Base-by-base conservation (phyloP, 176 grass and related monocot genomes). In the Musa schizocarpa region DNA sequence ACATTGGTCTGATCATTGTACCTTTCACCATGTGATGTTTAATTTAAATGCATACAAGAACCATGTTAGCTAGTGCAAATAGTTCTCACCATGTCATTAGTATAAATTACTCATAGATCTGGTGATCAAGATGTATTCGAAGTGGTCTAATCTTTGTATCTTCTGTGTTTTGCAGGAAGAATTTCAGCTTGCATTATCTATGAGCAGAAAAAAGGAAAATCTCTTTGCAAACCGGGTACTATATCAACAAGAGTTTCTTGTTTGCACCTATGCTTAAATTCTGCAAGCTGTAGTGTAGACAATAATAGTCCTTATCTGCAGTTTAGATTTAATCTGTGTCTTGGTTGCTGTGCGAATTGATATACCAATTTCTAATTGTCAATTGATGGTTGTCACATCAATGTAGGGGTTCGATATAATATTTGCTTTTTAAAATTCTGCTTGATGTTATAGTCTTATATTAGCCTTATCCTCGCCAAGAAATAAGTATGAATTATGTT, bases 121-220 rank as follows among this genome's bases (percentile, higher is more conserved):
- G 3, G 19, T 59, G n/a, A 7, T 59, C 3, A 6, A 8, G 13
- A 5, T 34, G 14, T 11, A 43, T 58, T 58, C 17, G 3, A n/a
- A 59, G 16, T 59, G 57, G 17, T n/a, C 7, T 20, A 3, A 59
- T 19, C 2, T 59, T 59, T 1, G 1, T 59, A n/a, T 34, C 22
- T 2, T 25, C 9, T 72, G 13, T 19, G 12, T 57, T 74, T 27
- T 76, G 68, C 90, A 99, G 95, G 95, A 99, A 80, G 90, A 99
- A 66, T 99, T 99, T 73, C 95, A 94, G 84, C 88, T 99, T 74
- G 95, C 95, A 57, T 77, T 99, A 25, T 99, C 91, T 68, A 94
- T 94, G 83, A 90, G 84, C 68, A 88, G 81, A 68, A 99, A 80
- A 79, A 99, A 83, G 64, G 95, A 99, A 82, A 99, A 99, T 84